phyloP scores from a whole-genome alignment of 352 stramenopile genomes.

The Pythium aristosporum region DNA sequence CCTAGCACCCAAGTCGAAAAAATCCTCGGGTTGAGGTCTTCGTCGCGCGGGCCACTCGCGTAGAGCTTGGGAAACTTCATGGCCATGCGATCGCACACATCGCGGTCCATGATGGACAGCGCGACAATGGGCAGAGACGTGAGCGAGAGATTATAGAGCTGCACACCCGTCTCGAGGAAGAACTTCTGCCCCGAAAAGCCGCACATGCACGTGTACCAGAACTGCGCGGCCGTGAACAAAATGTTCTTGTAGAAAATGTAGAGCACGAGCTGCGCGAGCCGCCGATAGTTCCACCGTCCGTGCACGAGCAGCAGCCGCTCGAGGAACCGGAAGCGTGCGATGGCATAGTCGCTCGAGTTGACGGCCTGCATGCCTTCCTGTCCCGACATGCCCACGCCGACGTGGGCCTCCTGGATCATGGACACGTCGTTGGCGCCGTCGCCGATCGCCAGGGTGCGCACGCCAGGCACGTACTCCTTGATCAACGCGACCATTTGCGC shows the following conservation, averaged over 20 bases:
- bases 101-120: slow-evolving; percentile 72
- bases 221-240: slow-evolving; percentile 87
- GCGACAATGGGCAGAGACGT: slow-evolving; percentile 70
- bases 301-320: slow-evolving; percentile 91
- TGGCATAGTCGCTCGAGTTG: slow-evolving; percentile 94
- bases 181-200: slow-evolving; percentile 85
- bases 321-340: slow-evolving; percentile 94
- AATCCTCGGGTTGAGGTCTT: slow-evolving; percentile 62
- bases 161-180: slow-evolving; percentile 74
- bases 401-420: slow-evolving; percentile 94
- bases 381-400: slow-evolving; percentile 92
- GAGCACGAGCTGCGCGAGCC: slow-evolving; percentile 91
- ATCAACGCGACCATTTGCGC: slow-evolving; percentile 90
- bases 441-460: slow-evolving; percentile 90
- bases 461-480: slow-evolving; percentile 77
- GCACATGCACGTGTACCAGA: slow-evolving; percentile 83
- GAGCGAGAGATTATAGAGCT: slow-evolving; percentile 80
- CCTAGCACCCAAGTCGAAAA: slow-evolving; percentile 71
- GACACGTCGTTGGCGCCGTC: slow-evolving; percentile 96
- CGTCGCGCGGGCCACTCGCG: slow-evolving; percentile 52
- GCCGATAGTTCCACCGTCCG: slow-evolving; percentile 93
- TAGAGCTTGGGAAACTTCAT: slow-evolving; percentile 78
- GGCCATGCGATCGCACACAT: slow-evolving; percentile 61
- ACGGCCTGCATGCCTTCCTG: slow-evolving; percentile 94
- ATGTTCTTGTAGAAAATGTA: slow-evolving; percentile 98